Evolutionary conservation across 768 basidiomycete species (phyloP), one percentile per base, ranked within the genome.

Genomic region (Agaricus blazei): DNA sequence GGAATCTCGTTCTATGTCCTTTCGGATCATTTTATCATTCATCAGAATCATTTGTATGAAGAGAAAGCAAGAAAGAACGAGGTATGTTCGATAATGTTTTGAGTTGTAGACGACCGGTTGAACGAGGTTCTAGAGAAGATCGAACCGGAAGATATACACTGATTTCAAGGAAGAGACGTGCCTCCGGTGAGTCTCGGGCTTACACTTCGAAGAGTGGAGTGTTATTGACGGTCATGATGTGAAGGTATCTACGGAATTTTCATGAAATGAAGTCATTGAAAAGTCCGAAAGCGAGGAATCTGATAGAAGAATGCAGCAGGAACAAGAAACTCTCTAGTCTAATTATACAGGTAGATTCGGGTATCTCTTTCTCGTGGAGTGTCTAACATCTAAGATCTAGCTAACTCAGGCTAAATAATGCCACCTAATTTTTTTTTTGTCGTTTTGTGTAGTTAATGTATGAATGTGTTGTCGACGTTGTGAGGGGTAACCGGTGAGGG

Each of bases 1-100:
- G 93, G 93, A 2, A 80, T 93, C 38, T 84, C 84, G 24, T 93
- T 84, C 69, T 90, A 86, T 65, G 89, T 95, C 27, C 78, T 94
- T 11, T 75, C 86, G 9, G 90, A 94, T 67, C 90, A 95, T 68
- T 95, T 94, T 63, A 74, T 95, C 58, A 83, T 93, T 48, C 93
- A 94, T 67, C 91, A 93, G 72, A 90, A 84, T 59, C 92, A 93
- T 63, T 69, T 74, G 19, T 93, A 93, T 62, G 88, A 90, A 65
- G 90, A 93, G 66, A 74, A 76, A 50, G 83, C 81, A 12, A 77
- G 92, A 4, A 81, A 79, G 62, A 78, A 77, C 55, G 90, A 62
- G 63, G 69, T 68, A 40, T 28, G 52, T 55, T 27, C 1, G 2
- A 5, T 14, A 19, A 31, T 43, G 70, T 84, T 43, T 28, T 36